Conservation (phyloP, 805 yeast genomes). For the Wickerhamiella shivajii region DNA sequence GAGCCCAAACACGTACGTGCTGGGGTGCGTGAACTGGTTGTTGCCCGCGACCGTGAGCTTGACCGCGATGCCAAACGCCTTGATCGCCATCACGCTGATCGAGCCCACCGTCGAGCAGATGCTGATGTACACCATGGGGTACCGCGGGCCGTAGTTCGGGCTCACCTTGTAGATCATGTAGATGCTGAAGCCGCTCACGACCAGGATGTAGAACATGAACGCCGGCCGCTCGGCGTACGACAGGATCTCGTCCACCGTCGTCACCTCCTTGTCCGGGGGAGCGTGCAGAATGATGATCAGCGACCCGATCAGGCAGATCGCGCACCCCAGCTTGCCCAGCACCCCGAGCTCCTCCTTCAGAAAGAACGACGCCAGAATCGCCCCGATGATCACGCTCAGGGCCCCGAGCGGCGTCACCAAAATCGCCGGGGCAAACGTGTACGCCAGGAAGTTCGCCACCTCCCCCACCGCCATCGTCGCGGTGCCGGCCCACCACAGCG, state of each 20-base stretch:
- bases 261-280: constrained; percentile 82
- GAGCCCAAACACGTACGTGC: constrained; percentile 66
- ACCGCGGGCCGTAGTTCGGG: constrained; percentile 61
- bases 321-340: constrained; percentile 85
- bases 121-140: constrained; percentile 80
- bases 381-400: constrained; percentile 77
- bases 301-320: constrained; percentile 75
- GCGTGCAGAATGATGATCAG: constrained; percentile 83
- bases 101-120: constrained; percentile 87
- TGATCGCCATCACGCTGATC: constrained; percentile 78
- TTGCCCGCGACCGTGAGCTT: constrained; percentile 72
- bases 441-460: constrained; percentile 84
- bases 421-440: constrained; percentile 89
- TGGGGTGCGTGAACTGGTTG: constrained; percentile 73
- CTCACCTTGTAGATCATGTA: constrained; percentile 75
- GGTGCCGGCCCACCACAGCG: constrained; percentile 93
- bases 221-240: constrained; percentile 61
- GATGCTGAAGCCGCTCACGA: constrained; percentile 52
- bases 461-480: constrained; percentile 81
- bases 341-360: constrained; percentile 77
- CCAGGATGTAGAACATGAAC: constrained; percentile 48
- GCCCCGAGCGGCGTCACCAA: constrained; percentile 89
- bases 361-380: constrained; percentile 74
- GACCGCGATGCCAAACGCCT: constrained; percentile 85
- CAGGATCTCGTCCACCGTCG: constrained; percentile 78